Base-by-base conservation (phyloP, 805 yeast genomes). In the Zygosaccharomyces bailii region DNA sequence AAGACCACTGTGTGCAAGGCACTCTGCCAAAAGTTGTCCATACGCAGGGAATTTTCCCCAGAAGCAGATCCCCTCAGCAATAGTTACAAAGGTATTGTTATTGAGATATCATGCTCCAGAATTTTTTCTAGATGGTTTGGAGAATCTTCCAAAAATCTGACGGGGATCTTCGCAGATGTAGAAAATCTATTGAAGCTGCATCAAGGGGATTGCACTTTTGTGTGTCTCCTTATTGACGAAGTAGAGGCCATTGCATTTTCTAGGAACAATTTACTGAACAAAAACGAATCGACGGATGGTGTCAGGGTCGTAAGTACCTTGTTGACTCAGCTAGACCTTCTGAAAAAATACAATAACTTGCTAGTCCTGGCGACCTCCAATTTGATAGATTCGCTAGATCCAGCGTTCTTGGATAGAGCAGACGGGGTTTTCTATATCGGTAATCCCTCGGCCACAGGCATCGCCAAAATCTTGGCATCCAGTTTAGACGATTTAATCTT, bases 61-160 rank as follows among this genome's bases (percentile, higher is more conserved):
- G 44, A 43, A 9, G 17, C 19, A 3, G 29, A 31, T 7, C 44
- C 32, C 7, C 18, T 43, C 4, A 42, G 37, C 25, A 13, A 33
- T n/a, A 16, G 37, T 10, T 39, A 50, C 13, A 53, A 51, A 14
- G 69, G 71, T 0, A 44, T 65, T 2, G 44, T 73, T 8, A 50
- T 74, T n/a, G 77, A 74, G 43, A 41, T 73, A 2, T 63, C 73
- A 1, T 71, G 75, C 44, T 68, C 74, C 5, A 60, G 64, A 29
- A 54, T 74, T 1, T 71, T 73, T 42, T 72, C 78, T 3, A 63
- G 71, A 48, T 74, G 74, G 70, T 66, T 68, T 49, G 75, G 76
- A 4, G 76, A 73, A 49, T 69, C 74, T 20, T 67, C 76, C 4
- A 71, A 69, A 42, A 70, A 71, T 39, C 50, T 73, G 11, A 65